Conservation (phyloP, 1,284 basidiomycete genomes). For the Sanghuangporus baumii region DNA sequence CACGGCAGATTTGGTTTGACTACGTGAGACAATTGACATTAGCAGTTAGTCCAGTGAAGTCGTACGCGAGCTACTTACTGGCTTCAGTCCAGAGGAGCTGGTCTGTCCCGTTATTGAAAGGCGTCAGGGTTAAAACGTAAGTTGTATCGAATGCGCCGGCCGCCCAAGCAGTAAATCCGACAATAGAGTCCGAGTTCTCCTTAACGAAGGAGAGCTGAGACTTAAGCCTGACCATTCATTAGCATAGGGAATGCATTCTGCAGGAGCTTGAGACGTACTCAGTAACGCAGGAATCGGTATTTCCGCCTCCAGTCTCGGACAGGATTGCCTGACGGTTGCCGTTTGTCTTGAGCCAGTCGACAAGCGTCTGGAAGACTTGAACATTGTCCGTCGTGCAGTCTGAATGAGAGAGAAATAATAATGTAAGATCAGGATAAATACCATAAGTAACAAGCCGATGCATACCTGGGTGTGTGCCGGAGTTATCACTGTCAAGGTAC, state of each 20-base stretch:
- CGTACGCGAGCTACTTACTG: conserved; percentile 18
- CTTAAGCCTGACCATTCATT: conserved; percentile 29
- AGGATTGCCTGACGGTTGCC: conserved; percentile 51
- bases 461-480: conserved; percentile 39
- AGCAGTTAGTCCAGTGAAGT: neutral
- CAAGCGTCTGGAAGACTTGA: conserved; percentile 38
- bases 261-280: conserved; percentile 25
- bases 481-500: conserved; percentile 56
- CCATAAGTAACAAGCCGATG: neutral
- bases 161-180: conserved; percentile 47
- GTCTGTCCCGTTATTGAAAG: conserved; percentile 33
- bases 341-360: conserved; percentile 40
- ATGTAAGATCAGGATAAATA: neutral
- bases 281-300: conserved; percentile 43
- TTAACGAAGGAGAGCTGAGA: conserved; percentile 44
- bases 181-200: conserved; percentile 36
- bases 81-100: conserved; percentile 31
- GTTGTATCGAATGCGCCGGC: conserved; percentile 35
- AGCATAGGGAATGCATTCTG: neutral
- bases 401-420: neutral
- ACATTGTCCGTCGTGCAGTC: conserved; percentile 34
- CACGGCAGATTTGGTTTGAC: conserved; percentile 28
- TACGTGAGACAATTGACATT: conserved; percentile 6
- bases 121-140: conserved; percentile 33
- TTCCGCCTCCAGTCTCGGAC: conserved; percentile 55